Evolutionary conservation across 805 yeast genomes (phyloP).

Genomic region (Cyberlindnera suaveolens): DNA sequence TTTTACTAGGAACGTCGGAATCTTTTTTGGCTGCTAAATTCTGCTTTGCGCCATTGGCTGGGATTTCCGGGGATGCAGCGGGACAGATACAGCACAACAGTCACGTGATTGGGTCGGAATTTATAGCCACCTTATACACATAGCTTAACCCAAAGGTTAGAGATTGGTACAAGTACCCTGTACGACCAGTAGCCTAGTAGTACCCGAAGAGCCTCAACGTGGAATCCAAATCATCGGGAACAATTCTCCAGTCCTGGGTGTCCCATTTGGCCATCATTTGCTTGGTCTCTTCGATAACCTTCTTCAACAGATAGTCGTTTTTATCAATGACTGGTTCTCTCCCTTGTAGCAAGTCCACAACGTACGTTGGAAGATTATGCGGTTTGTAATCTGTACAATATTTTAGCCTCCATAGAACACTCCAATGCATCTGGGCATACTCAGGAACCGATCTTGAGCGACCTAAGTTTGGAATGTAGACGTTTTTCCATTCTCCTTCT

Average conservation of each 20-base stretch:
- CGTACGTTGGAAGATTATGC: constrained; percentile 34
- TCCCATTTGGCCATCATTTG: constrained; percentile 24
- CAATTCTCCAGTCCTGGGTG: constrained; percentile 21
- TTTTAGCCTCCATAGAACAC: constrained; percentile 50
- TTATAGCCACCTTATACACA: not conserved
- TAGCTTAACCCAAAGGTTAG: too few relatives aligned
- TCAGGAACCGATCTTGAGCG: constrained; percentile 42
- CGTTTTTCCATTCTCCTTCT: constrained; percentile 43
- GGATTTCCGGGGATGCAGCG: too few relatives aligned
- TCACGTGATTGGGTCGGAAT: not conserved
- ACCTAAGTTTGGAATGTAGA: constrained; percentile 53
- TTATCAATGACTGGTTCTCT: constrained; percentile 1
- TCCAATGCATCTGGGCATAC: constrained; percentile 52
- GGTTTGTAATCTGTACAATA: constrained; percentile 42
- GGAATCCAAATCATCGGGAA: constrained; percentile 31
- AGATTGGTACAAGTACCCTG: too few relatives aligned
- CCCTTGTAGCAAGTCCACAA: constrained; percentile 20
- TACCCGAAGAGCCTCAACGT: constrained; percentile 7
- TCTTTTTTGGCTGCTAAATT: too few relatives aligned
- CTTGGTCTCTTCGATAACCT: constrained; percentile 10
- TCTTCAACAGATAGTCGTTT: constrained; percentile 9
- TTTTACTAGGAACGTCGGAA: not conserved
- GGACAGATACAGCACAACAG: not conserved
- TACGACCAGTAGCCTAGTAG: not conserved
- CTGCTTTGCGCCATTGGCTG: too few relatives aligned